Conservation (phyloP, 208 protist species). For the Acanthamoeba sp. region DNA sequence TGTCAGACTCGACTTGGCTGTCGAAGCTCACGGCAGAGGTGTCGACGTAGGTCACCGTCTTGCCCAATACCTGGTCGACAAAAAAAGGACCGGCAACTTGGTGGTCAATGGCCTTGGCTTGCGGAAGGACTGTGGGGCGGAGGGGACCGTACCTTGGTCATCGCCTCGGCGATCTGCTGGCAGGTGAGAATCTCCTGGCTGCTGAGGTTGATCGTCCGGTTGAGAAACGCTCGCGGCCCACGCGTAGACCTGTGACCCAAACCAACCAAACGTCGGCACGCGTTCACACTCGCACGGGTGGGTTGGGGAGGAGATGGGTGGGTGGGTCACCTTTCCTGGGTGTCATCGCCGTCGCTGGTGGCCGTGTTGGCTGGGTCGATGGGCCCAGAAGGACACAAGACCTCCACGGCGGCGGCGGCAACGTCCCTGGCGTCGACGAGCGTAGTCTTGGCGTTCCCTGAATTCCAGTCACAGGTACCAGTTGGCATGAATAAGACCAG, state of each 20-base stretch:
- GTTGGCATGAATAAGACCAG: neutral
- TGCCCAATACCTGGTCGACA: neutral
- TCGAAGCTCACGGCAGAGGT: neutral
- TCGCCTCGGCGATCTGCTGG: neutral
- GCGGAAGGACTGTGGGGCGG: no score
- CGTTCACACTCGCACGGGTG: no score
- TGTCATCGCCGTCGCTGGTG: neutral
- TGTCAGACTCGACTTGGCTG: neutral
- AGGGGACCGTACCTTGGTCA: neutral
- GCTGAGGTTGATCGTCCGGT: neutral
- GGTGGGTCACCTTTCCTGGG: neutral
- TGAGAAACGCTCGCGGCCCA: neutral
- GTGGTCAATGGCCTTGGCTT: neutral
- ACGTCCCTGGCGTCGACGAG: neutral
- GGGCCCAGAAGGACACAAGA: neutral
- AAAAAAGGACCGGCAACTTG: no score
- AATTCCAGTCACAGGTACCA: neutral
- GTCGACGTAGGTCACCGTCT: neutral
- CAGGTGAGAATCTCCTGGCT: neutral
- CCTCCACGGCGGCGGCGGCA: neutral
- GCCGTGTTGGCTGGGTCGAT: neutral
- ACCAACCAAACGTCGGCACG: neutral
- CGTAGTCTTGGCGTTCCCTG: constrained; percentile 46
- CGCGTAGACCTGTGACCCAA: neutral
- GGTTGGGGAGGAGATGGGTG: no score